Evolutionary conservation across 2,329 filamentous ascomycete species (phyloP), one percentile per base, ranked within the genome.

Genomic region (Whalleya microplaca): DNA sequence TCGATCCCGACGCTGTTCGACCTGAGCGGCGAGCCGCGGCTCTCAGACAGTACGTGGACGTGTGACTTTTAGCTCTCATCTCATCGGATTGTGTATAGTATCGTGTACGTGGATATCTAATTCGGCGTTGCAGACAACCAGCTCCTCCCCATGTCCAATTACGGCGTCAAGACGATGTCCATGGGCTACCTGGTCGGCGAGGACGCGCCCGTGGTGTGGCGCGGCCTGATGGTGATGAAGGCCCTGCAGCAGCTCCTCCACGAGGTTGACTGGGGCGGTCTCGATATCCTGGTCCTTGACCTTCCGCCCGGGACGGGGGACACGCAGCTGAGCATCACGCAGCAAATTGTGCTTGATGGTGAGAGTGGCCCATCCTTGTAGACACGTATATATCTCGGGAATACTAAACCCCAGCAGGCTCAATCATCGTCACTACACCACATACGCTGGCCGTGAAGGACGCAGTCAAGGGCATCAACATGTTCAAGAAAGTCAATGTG

Each of bases 161-260:
- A 98, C 77, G 95, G 95, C 41, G 84, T 99, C 54, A 96, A 96
- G 75, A 96, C 92, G 52, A 99, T 99, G 95, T 97, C 93, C 0
- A 98, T 99, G 91, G 95, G 95, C 48, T 98, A 96, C 64, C 82
- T 99, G 0, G 86, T 96, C 1, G 85, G 84, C 19, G 88, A 92
- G 63, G 83, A 86, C 10, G 89, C 91, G 4, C 91, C 93, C 0
- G 89, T 99, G 16, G 93, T 95, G 29, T 99, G 95, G 95, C 86
- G 95, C 49, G 95, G 95, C 0, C 83, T 96, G 2, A 97, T 99
- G 93, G 91, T 98, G 14, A 96, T 96, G 82, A 99, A 98, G 71
- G 95, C 95, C 0, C 82, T 99, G 62, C 93, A 97, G 65, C 95
- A 99, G 71, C 85, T 99, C 4, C 83, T 99, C 7, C 94, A 97